A percentile compares a stretch with the other conserved stretches of the same genome.
phyloP scores from a whole-genome alignment of 2,329 filamentous ascomycete species.

The Apiospora marii region DNA sequence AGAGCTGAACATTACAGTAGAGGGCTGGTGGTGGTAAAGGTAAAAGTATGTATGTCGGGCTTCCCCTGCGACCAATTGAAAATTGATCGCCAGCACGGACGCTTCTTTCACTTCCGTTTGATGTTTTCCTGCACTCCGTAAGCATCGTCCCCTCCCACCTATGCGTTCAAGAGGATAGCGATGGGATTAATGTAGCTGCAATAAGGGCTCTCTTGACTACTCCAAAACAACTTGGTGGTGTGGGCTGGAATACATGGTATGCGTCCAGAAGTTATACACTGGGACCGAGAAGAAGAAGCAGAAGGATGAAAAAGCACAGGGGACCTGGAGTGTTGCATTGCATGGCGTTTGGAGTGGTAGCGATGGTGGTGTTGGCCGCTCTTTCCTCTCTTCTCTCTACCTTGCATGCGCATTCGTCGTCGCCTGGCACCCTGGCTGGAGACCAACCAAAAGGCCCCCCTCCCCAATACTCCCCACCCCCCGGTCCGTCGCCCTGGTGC shows the following conservation, averaged over 20 bases:
- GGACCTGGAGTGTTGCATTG: slow-evolving; percentile 5
- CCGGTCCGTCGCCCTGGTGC: not conserved
- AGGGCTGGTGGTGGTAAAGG: slow-evolving; percentile 9
- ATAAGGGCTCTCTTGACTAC: not conserved
- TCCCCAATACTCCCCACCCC: not conserved
- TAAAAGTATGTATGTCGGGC: slow-evolving; percentile 4
- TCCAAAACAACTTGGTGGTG: not conserved
- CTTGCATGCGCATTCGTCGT: not conserved
- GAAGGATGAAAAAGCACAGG: not conserved
- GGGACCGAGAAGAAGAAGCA: not conserved
- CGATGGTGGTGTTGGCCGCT: not conserved
- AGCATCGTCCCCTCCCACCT: not conserved
- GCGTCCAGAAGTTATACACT: not conserved
- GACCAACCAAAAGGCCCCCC: not conserved
- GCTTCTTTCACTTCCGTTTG: slow-evolving; percentile 3
- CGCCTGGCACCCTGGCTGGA: slow-evolving; percentile 15
- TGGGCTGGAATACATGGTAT: slow-evolving; percentile 2
- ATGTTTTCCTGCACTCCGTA: not conserved
- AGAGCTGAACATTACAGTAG: not conserved
- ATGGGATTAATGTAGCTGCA: slow-evolving; percentile 5
- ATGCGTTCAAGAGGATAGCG: not conserved
- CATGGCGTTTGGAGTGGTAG: not conserved
- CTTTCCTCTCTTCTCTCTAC: not conserved
- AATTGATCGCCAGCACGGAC: not conserved
- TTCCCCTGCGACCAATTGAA: not conserved